Evolutionary conservation across 148 eudicot species (phyloP).

Genomic region (Arctostaphylos glauca): DNA sequence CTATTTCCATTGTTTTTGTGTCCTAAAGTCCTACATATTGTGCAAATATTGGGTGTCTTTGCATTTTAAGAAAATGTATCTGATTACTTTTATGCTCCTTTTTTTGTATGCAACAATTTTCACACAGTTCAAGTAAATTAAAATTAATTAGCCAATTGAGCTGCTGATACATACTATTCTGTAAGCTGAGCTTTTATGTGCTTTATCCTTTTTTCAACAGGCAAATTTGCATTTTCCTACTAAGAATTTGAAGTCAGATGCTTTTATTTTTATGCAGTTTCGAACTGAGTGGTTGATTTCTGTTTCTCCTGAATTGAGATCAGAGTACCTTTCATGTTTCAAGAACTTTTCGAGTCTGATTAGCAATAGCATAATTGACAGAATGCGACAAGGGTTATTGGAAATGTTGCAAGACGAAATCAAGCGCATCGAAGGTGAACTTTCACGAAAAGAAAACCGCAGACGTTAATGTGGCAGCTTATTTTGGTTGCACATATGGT

Average conservation of each 20-base stretch:
- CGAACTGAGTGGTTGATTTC: conserved; percentile 30
- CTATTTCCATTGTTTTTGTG: no score
- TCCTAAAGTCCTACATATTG: no score
- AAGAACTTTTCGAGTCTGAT: conserved; percentile 42
- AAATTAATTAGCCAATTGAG: no score
- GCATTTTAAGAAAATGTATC: no score
- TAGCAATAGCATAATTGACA: conserved; percentile 14
- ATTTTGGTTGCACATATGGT: background rate
- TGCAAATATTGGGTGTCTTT: no score
- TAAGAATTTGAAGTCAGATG: background rate
- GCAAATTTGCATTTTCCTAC: background rate
- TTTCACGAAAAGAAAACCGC: conserved; percentile 15
- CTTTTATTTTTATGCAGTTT: conserved; percentile 39
- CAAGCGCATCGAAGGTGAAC: conserved; percentile 41
- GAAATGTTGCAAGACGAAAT: conserved; percentile 56
- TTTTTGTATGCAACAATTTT: no score
- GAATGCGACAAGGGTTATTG: conserved; percentile 18
- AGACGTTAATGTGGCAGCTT: conserved; percentile 8
- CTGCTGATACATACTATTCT: no score
- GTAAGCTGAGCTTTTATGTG: no score
- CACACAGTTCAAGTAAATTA: no score
- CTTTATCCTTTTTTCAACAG: background rate
- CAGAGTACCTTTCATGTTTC: conserved; percentile 58
- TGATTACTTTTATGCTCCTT: no score
- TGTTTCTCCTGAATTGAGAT: conserved; percentile 32